phyloP scores from a whole-genome alignment of 805 yeast species.

The Scheffersomyces spartinae region DNA sequence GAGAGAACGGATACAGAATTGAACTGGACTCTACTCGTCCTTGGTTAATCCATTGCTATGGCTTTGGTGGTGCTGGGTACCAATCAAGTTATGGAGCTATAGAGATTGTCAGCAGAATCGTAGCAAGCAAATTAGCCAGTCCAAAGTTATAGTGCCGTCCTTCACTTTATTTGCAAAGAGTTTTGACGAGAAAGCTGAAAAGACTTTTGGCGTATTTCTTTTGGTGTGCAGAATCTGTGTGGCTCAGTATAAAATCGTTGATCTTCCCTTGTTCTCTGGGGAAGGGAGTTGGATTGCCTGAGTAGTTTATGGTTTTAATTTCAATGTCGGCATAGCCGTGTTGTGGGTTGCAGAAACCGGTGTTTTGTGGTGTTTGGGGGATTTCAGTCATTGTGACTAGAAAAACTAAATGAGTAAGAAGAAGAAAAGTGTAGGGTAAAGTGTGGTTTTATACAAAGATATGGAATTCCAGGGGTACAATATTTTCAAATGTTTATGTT shows the following conservation, averaged over 20 bases:
- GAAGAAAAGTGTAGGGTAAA: no score
- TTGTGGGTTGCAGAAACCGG: conserved; percentile 16
- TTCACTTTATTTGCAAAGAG: conserved; percentile 11
- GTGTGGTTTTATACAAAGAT: no score
- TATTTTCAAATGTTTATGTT: no score
- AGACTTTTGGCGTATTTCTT: conserved; percentile 21
- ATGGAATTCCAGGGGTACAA: no score
- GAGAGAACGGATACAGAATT: conserved; percentile 24
- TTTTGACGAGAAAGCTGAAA: conserved; percentile 11
- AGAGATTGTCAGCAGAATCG: no score
- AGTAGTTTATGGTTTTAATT: conserved; percentile 18
- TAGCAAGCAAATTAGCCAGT: no score
- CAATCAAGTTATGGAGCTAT: conserved; percentile 30
- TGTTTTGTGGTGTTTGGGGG: conserved; percentile 19
- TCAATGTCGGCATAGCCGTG: conserved; percentile 20
- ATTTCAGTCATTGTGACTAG: no score
- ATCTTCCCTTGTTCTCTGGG: conserved; percentile 14
- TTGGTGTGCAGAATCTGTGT: conserved; percentile 20
- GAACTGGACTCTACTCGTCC: conserved; percentile 14
- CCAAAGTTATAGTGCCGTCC: no score
- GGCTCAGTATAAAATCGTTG: conserved; percentile 13
- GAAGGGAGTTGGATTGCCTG: conserved; percentile 23
- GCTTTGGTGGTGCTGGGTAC: conserved; percentile 27
- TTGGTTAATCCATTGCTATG: conserved; percentile 29
- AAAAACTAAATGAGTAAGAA: no score